phyloP scores from a whole-genome alignment of 768 basidiomycete genomes.

The Lentinula edodes region DNA sequence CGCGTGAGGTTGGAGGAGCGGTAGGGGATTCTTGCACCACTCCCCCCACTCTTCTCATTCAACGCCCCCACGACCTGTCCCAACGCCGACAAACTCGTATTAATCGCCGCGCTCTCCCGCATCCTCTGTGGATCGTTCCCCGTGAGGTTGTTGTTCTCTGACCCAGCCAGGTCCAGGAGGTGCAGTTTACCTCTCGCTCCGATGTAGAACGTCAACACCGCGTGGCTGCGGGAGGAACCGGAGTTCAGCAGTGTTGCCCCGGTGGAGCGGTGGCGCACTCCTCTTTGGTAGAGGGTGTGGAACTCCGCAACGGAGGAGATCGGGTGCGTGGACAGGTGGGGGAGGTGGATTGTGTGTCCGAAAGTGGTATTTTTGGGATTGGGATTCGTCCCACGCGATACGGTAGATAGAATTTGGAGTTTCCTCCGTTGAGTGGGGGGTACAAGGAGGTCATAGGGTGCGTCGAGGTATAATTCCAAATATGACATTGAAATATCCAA shows the following conservation, averaged over 20 bases:
- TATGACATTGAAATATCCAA: conserved; percentile 38
- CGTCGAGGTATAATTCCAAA: conserved; percentile 91
- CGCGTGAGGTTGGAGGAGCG: conserved; percentile 87
- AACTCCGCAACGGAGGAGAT: conserved; percentile 40
- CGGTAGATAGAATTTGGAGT: conserved; percentile 38
- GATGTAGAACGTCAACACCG: conserved; percentile 73
- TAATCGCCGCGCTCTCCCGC: conserved; percentile 86
- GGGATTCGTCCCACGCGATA: not conserved
- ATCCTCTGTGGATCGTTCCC: conserved; percentile 85
- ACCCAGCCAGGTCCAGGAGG: conserved; percentile 85
- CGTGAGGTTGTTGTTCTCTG: conserved; percentile 88
- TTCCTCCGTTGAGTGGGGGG: conserved; percentile 40
- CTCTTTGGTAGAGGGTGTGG: conserved; percentile 44
- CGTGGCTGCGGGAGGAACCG: conserved; percentile 84
- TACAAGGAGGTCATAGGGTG: conserved; percentile 85
- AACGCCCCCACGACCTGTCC: conserved; percentile 86
- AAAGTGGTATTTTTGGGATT: not conserved
- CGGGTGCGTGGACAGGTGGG: conserved; percentile 38
- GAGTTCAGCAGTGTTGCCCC: conserved; percentile 81
- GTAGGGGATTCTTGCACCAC: conserved; percentile 57
- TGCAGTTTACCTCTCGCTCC: conserved; percentile 72
- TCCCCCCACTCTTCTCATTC: conserved; percentile 41
- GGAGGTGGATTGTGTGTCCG: conserved; percentile 41
- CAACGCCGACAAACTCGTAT: conserved; percentile 81
- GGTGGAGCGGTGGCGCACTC: conserved; percentile 73